Evolutionary conservation across 1,284 basidiomycete genomes (phyloP).

Genomic region (Athelia sp.): DNA sequence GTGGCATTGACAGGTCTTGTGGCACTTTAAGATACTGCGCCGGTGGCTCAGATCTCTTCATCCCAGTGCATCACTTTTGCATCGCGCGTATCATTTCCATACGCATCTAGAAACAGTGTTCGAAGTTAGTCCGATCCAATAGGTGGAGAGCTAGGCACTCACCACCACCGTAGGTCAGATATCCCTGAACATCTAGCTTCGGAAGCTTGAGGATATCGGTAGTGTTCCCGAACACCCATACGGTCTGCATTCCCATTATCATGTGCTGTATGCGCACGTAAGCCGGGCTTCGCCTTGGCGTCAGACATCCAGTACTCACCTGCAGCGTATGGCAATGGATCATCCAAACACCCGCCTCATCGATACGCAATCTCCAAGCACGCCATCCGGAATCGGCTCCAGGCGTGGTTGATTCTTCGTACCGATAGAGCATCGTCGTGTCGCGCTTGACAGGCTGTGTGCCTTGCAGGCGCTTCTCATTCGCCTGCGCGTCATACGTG

Average conservation of each 20-base stretch:
- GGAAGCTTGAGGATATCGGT: conserved; percentile 1
- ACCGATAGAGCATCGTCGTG: neutral
- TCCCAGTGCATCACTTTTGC: neutral
- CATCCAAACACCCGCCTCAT: neutral
- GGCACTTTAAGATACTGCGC: too few species aligned
- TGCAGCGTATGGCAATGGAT: neutral
- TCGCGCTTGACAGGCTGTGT: neutral
- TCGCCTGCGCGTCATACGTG: neutral
- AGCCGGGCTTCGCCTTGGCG: neutral
- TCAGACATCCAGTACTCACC: neutral
- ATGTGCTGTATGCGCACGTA: neutral
- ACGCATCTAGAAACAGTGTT: neutral
- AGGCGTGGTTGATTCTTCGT: neutral
- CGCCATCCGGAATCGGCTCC: neutral
- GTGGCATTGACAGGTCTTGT: too few species aligned
- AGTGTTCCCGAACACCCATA: neutral
- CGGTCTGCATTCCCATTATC: neutral
- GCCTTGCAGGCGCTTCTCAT: neutral
- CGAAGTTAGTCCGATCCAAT: neutral
- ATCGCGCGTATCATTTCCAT: neutral
- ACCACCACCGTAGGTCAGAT: neutral
- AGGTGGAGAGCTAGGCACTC: neutral
- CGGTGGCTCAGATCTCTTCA: neutral
- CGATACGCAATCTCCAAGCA: neutral
- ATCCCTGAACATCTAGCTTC: neutral